Percentiles rank a stretch among this genome's conserved stretches.
These are phyloP conservation scores for Azolla pinnata DNA, from an alignment of 75 land plant species.

Conservation along the genomic window DNA sequence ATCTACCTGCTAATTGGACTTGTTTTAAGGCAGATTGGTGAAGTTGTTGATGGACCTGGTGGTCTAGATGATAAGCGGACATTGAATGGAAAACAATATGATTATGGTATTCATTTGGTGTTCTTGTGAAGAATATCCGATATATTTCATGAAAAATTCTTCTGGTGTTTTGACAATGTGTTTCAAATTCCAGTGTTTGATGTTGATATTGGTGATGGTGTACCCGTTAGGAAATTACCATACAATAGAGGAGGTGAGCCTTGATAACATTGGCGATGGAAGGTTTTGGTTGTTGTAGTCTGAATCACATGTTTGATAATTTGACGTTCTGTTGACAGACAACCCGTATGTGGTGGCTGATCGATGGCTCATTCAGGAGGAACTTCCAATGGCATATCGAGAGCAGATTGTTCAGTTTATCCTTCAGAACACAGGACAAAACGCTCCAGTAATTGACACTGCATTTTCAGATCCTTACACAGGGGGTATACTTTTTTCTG, in stretches of 20 bases:
- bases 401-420: slow-evolving; percentile 94
- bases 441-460: slow-evolving; percentile 29
- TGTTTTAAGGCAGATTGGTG: slow-evolving; percentile 61
- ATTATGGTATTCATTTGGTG: slow-evolving; percentile 49
- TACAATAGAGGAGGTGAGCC: slow-evolving; percentile 71
- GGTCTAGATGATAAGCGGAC: slow-evolving; percentile 30
- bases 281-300: neutral
- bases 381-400: slow-evolving; percentile 66
- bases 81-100: slow-evolving; percentile 79
- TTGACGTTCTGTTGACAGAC: slow-evolving; percentile 31
- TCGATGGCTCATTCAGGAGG: slow-evolving; percentile 83
- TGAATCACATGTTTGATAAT: neutral
- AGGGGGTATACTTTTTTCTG: slow-evolving; percentile 47
- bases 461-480: slow-evolving; percentile 89
- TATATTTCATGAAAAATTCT: neutral
- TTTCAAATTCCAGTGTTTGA: slow-evolving; percentile 65
- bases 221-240: slow-evolving; percentile 79
- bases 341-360: slow-evolving; percentile 84
- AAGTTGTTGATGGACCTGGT: slow-evolving; percentile 96
- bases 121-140: neutral
- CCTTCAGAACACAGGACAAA: slow-evolving; percentile 74
- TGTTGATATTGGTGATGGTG: slow-evolving; percentile 97
- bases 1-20: neutral
- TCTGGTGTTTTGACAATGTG: neutral
- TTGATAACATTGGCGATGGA: too few relatives aligned